Evolutionary conservation across 768 basidiomycete species (phyloP).

Genomic region (Antrodiella citrinella): DNA sequence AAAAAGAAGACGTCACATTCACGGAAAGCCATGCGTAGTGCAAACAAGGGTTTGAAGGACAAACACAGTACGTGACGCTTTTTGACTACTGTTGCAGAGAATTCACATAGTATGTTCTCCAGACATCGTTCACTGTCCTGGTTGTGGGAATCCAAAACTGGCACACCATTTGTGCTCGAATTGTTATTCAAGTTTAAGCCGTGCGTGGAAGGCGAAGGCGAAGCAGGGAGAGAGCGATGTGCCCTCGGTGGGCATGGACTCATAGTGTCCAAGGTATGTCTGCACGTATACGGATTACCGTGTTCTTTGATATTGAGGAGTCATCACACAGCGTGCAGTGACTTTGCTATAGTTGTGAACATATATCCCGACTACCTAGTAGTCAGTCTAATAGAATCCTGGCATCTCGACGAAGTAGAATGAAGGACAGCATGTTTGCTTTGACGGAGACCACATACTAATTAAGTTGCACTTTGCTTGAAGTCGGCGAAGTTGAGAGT

Average conservation of each 20-base stretch:
- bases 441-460: too few relatives aligned
- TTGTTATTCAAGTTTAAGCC: conserved; percentile 67
- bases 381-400: too few relatives aligned
- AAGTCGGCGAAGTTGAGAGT: too few relatives aligned
- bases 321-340: too few relatives aligned
- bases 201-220: conserved; percentile 48
- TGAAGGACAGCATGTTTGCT: too few relatives aligned
- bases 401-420: too few relatives aligned
- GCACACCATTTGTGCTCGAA: conserved; percentile 80
- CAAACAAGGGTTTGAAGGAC: conserved; percentile 93
- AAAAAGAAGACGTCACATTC: conserved; percentile 93
- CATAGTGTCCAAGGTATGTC: not conserved
- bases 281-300: too few relatives aligned
- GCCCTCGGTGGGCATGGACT: not conserved
- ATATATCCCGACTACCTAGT: too few relatives aligned
- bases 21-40: conserved; percentile 87
- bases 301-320: too few relatives aligned
- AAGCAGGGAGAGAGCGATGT: conserved; percentile 2
- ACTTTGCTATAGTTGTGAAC: too few relatives aligned
- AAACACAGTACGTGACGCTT: conserved; percentile 47
- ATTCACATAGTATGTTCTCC: not conserved
- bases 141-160: conserved; percentile 81
- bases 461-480: too few relatives aligned
- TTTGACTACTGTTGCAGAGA: not conserved
- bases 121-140: conserved; percentile 92